Evolutionary conservation across 2,329 filamentous ascomycete genomes (phyloP), one percentile per base, ranked within the genome.

Genomic region (Fusarium musae): DNA sequence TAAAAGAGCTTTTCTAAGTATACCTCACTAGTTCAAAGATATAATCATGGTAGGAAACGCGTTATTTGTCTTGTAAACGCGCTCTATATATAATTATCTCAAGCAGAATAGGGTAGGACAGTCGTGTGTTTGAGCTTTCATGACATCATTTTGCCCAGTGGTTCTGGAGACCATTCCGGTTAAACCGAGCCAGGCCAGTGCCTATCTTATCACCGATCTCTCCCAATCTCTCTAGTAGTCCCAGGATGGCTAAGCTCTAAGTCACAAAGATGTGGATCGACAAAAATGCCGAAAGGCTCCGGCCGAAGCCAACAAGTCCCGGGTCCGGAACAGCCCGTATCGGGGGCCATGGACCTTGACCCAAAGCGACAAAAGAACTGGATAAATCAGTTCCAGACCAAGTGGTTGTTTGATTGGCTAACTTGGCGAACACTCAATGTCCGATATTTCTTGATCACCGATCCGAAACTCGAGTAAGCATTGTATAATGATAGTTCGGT

Each of bases 11-110:
- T 34, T 4, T 1, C 2, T 5, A 10, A 15, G 1, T 8, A 6
- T 5, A 0, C 5, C 2, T 5, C 3, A 26, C 4, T 36, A 36
- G 0, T 8, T 26, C 1, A 6, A 4, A 21, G 2, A 21, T 21
- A 2, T 19, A 2, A 26, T 36, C 11, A 3, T 2, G 12, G 19
- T 15, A 21, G 21, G 37, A 53, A 53, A 37, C 50, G 34, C 50
- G 34, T 16, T n/a, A 1, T 1, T 3, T 16, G 0, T 21, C 19
- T 21, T 53, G 2, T 16, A 4, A 21, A 53, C 50, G 17, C 50
- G 50, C 19, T 12, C 9, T 28, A 3, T 5, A 12, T 21, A 37
- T 37, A 17, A 26, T 39, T 5, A 28, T 6, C 12, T n/a, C 1
- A 19, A 13, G 3, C 1, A 12, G 21, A 12, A 54, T 54, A 54